phyloP scores from a whole-genome alignment of 164 flowering plant genomes.

The Annona cherimola region DNA sequence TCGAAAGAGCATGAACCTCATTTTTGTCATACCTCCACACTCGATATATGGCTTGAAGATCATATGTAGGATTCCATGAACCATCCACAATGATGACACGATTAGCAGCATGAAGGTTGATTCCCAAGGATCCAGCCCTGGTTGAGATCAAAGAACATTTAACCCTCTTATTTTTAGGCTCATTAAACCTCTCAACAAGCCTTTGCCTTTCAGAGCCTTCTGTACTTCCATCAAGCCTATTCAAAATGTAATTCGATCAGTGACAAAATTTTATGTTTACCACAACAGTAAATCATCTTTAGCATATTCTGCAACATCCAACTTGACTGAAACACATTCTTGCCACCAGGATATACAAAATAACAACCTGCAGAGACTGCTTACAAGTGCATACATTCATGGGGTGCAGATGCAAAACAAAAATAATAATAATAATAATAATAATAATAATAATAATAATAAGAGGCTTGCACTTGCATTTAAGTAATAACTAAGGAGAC shows the following conservation, averaged over 20 bases:
- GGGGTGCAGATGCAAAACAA: too few relatives aligned
- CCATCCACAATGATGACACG: constrained; percentile 96
- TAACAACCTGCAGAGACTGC: too few relatives aligned
- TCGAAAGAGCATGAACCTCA: not conserved
- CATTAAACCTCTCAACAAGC: constrained; percentile 86
- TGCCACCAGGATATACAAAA: too few relatives aligned
- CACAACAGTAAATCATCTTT: not conserved
- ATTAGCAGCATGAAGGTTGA: constrained; percentile 94
- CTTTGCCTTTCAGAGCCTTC: constrained; percentile 81
- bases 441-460: too few relatives aligned
- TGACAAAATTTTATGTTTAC: not conserved
- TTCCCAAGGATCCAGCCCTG: constrained; percentile 94
- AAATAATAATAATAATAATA: too few relatives aligned
- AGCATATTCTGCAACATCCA: too few relatives aligned
- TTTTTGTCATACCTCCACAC: constrained; percentile 69
- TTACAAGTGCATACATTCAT: too few relatives aligned
- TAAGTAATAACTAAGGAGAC: too few relatives aligned
- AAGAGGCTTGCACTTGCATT: too few relatives aligned
- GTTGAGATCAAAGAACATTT: constrained; percentile 93
- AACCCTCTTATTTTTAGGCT: constrained; percentile 71
- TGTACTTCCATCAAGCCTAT: constrained; percentile 93
- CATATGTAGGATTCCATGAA: constrained; percentile 98
- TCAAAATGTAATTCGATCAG: not conserved
- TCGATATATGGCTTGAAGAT: constrained; percentile 97
- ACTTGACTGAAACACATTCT: too few relatives aligned